Evolutionary conservation across 2,329 filamentous ascomycete species (phyloP), one percentile per base, ranked within the genome.

Genomic region (Nakataea oryzae): DNA sequence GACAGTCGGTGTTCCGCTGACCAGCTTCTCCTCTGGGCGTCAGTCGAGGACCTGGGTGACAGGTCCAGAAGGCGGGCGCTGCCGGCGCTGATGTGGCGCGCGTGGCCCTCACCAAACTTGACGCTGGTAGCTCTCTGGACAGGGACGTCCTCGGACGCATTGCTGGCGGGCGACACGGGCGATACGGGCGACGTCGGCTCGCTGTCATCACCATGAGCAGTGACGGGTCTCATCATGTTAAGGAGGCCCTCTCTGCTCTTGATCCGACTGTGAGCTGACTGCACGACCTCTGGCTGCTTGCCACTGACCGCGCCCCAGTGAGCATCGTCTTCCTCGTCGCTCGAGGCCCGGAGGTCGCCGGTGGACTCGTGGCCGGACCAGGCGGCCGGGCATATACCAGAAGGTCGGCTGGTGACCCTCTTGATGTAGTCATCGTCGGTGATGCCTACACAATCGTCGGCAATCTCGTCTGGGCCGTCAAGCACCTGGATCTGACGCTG

Each of bases 361-460:
- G 80, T 80, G 7, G 76, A 80, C 24, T 77, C 75, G 26, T 75
- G 73, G 61, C 74, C 65, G 64, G 24, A 71, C 67, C 61, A 67
- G 64, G 63, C 63, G 63, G 55, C 63, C 66, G 60, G 62, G 70
- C 64, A 66, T 60, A 24, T 57, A 1, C 54, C 50, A 2, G 63
- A 61, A 34, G 24, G n/a, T 66, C 69, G 59, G 64, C 64, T 78
- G 57, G 70, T 74, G 66, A 83, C 75, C 29, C 80, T 81, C 63
- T 81, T 84, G 64, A 92, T 81, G 68, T 91, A 91, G 68, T 95
- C 90, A 64, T 93, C 90, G 64, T 91, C 87, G 21, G 81, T 82
- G 34, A 83, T 79, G 26, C 77, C 62, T 4, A 68, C 78, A 32
- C 87, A 78, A 60, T 90, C 87, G 64, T 93, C 89, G 61, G 88